Evolutionary conservation across 2,329 filamentous ascomycete genomes (phyloP).

Genomic region (Phialocephala sp.): DNA sequence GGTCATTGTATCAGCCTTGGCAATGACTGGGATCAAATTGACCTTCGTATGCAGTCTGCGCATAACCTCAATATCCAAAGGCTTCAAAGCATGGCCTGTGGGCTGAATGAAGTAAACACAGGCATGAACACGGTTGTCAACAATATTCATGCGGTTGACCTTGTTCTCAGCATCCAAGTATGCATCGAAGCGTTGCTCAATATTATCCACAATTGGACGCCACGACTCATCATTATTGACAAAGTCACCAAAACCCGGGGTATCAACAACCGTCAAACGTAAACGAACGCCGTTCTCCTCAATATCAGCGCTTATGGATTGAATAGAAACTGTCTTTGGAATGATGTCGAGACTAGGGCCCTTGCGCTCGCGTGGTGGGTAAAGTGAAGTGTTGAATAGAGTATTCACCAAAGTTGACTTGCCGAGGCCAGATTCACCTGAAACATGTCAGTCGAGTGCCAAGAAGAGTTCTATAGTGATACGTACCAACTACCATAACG

Average conservation of each 20-base stretch:
- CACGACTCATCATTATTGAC: slow-evolving; percentile 99
- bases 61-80: slow-evolving; percentile 99
- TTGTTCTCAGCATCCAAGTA: slow-evolving; percentile 99
- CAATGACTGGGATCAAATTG: slow-evolving; percentile 98
- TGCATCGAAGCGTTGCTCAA: slow-evolving; percentile 97
- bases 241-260: slow-evolving; percentile 97
- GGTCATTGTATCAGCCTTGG: slow-evolving; percentile 96
- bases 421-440: slow-evolving; percentile 98
- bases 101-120: slow-evolving; percentile 99
- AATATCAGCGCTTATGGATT: slow-evolving; percentile 94
- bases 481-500: slow-evolving; percentile 99
- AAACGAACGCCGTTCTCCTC: slow-evolving; percentile 98
- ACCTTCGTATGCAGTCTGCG: slow-evolving; percentile 99
- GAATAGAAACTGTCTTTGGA: slow-evolving; percentile 95
- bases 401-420: slow-evolving; percentile 99
- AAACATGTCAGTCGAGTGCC: slow-evolving; percentile 28
- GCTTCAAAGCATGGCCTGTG: slow-evolving; percentile 97
- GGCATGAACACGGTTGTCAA: slow-evolving; percentile 98
- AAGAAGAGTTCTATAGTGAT: neutral
- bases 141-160: slow-evolving; percentile 99
- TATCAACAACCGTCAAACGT: slow-evolving; percentile 95
- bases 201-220: slow-evolving; percentile 99
- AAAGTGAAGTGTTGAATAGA: slow-evolving; percentile 98
- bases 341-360: slow-evolving; percentile 97
- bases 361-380: slow-evolving; percentile 98